Percentiles rank a stretch among this genome's conserved stretches.
Evolutionary conservation across 2,329 filamentous ascomycete genomes (phyloP).

Genomic region (Didymellaceae sp.): DNA sequence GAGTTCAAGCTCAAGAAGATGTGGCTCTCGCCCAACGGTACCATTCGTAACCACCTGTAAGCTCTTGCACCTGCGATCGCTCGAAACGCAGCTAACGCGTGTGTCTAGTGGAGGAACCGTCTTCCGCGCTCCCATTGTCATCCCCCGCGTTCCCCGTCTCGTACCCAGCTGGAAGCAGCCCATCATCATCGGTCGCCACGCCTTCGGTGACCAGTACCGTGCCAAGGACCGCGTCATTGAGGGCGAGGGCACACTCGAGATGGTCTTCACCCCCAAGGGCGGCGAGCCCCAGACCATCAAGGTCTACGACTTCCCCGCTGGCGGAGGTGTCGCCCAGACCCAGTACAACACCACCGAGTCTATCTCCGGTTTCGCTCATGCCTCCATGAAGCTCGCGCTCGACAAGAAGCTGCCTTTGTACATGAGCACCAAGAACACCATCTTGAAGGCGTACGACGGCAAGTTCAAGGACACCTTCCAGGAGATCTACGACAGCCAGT

Average conservation of each 20-base stretch:
- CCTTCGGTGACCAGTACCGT: constrained; percentile 98
- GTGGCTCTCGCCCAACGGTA: constrained; percentile 99
- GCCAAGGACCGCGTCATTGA: constrained; percentile 89
- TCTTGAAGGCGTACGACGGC: constrained; percentile 98
- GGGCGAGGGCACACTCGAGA: constrained; percentile 85
- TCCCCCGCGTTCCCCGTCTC: constrained; percentile 87
- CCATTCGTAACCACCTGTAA: constrained; percentile 69
- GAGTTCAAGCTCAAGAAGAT: constrained; percentile 99
- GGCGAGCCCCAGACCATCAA: constrained; percentile 84
- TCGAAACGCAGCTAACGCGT: constrained; percentile 26
- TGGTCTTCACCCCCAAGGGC: constrained; percentile 88
- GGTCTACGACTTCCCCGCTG: constrained; percentile 87
- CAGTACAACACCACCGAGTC: constrained; percentile 99
- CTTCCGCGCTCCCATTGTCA: constrained; percentile 98
- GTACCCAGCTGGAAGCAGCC: constrained; percentile 98
- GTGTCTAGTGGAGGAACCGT: constrained; percentile 79
- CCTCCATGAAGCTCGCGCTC: constrained; percentile 94
- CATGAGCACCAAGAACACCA: constrained; percentile 99
- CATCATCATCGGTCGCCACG: constrained; percentile 98
- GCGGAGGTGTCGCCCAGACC: constrained; percentile 87
- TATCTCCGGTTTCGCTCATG: constrained; percentile 92
- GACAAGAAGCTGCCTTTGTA: constrained; percentile 90
- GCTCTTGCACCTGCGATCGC: constrained; percentile 14
- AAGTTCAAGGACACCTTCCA: constrained; percentile 99
- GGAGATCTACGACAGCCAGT: constrained; percentile 87